These are phyloP conservation scores for Limnomonas spitsbergensis DNA, from an alignment of 139 green algal genomes.

Conservation along the genomic window DNA sequence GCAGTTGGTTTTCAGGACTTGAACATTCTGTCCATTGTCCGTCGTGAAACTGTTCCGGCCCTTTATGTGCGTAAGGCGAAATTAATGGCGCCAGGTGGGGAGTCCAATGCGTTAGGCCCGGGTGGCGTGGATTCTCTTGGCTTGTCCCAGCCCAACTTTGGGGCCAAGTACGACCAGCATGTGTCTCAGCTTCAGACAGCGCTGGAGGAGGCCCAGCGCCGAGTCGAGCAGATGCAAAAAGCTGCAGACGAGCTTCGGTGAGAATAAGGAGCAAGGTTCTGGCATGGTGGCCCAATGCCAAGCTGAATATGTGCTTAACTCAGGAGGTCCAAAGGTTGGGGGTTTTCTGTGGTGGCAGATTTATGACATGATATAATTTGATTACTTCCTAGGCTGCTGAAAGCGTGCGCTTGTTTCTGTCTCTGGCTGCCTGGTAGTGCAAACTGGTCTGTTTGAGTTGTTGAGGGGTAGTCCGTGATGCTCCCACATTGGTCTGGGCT, in stretches of 20 bases:
- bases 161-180: constrained; percentile 85
- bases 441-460: too few species aligned
- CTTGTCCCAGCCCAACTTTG: constrained; percentile 61
- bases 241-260: not conserved
- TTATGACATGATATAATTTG: not conserved
- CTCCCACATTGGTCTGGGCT: too few species aligned
- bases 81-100: not conserved
- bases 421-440: too few species aligned
- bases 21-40: too few species aligned
- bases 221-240: constrained; percentile 5
- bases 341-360: not conserved
- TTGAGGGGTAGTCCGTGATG: too few species aligned
- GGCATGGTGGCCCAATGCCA: not conserved
- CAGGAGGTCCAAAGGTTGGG: not conserved
- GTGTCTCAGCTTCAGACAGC: constrained; percentile 74
- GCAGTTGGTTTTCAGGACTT: not conserved
- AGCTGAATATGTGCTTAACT: not conserved
- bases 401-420: too few species aligned
- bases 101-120: constrained; percentile 11
- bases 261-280: too few species aligned
- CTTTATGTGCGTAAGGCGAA: constrained; percentile 22
- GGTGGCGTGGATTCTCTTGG: constrained; percentile 25
- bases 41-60: constrained; percentile 76
- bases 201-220: constrained; percentile 55
- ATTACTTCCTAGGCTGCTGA: not conserved